phyloP scores from a whole-genome alignment of 2,329 filamentous ascomycete species.

The Fusarium secorum region DNA sequence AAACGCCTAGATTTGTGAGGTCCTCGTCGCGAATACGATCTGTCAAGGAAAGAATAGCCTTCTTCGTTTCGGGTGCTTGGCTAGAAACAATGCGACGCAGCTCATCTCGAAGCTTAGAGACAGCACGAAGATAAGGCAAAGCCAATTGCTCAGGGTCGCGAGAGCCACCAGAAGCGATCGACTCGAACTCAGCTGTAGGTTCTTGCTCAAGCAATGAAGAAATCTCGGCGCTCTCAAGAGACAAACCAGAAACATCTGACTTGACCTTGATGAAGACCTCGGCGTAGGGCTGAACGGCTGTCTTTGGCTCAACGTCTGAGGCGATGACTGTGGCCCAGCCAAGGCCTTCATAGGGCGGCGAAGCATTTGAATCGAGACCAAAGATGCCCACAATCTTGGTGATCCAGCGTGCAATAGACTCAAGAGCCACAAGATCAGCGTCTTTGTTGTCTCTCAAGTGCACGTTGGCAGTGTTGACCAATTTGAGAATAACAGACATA shows the following conservation, averaged over 20 bases:
- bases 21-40: constrained; percentile 83
- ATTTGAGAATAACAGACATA: constrained; percentile 78
- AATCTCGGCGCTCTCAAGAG: constrained; percentile 58
- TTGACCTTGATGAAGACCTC: constrained; percentile 56
- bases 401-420: constrained; percentile 75
- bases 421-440: constrained; percentile 56
- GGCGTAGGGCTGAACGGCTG: constrained; percentile 57
- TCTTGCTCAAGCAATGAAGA: constrained; percentile 53
- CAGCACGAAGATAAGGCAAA: constrained; percentile 62
- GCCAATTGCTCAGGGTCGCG: constrained; percentile 62
- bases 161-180: constrained; percentile 54
- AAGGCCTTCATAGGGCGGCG: constrained; percentile 61
- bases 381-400: constrained; percentile 86
- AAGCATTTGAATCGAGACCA: constrained; percentile 74
- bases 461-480: constrained; percentile 81
- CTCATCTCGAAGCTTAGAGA: constrained; percentile 67
- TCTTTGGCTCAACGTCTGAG: constrained; percentile 53
- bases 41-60: constrained; percentile 77
- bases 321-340: constrained; percentile 60
- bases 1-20: constrained; percentile 83
- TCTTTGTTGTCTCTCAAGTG: constrained; percentile 58
- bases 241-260: constrained; percentile 55
- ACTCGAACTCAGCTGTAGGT: constrained; percentile 57
- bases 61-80: constrained; percentile 62
- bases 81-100: constrained; percentile 63